Base-by-base conservation (phyloP, 768 basidiomycete species). In the Boletales sp. region DNA sequence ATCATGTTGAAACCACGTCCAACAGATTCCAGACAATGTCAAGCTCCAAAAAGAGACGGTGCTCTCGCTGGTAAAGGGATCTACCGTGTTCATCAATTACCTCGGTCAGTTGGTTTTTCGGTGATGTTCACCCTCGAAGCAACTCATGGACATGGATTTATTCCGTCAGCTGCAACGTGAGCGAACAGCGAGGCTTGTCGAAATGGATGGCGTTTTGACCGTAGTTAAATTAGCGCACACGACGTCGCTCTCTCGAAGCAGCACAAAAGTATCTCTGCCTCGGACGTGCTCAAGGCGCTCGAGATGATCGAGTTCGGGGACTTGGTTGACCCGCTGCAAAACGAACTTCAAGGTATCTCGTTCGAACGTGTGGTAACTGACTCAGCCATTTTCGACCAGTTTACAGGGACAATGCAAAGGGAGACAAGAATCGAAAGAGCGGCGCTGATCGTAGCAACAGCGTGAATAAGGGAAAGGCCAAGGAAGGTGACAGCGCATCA, bases 51-150 rank as follows among this genome's bases (percentile, higher is more conserved):
- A 94, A 54, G 95, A 97, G 51, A 88, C 90, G 0, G 83, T 94
- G 0, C 66, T 88, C 2, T 90, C 92, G 12, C 75, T 97, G 10
- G 77, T 88, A 13, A 94, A 94, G 64, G 86, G 87, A 29, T 91
- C 94, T 4, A 94, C 94, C 0, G 87, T 97, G 45, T 98, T 97
- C 67, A 94, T 99, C 57, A 94, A 89, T 66, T 95, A 94, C 59
- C 74, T 98, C 8, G 86, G 94, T 87, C 65, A 57, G 84, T 37
- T 27, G 15, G 10, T 12, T 18, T 12, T 41, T 24, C 7, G 15
- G 24, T 18, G 34, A 3, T 43, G 18, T 35, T 17, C 19, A 10
- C 48, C n/a, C 24, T 27, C 24, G 24, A 27, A 38, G 4, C 19
- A 18, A 29, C 53, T 53, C 24, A 57, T 19, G 13, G 24, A 6